Base-by-base conservation (phyloP, 2,329 filamentous ascomycete species). In the Calonectria hawksworthii region DNA sequence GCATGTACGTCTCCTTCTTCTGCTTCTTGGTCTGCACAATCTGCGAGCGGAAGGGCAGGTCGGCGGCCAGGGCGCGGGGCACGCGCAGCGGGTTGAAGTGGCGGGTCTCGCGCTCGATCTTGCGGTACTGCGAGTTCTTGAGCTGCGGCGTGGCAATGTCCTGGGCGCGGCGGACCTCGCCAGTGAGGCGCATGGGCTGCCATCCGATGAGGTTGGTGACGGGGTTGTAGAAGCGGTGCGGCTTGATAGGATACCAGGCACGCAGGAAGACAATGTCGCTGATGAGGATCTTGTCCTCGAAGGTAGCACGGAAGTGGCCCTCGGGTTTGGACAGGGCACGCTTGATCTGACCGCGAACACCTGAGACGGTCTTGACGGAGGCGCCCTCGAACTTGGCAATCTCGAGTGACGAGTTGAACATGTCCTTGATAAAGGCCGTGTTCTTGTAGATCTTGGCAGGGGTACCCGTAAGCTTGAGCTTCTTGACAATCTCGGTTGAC, bases 371-470 rank as follows among this genome's bases (percentile, higher is more conserved):
- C 83, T 96, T 95, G 87, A 99, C 96, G 71, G 95, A 93, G 13
- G 97, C 97, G 73, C 97, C 97, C 87, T 99, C 97, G 82, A 99
- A 99, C 84, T 99, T 99, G 82, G 97, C 96, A 78, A 99, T 97
- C 84, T 99, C 97, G 52, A 99, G 92, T 0, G 95, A 90, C 0
- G 94, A 93, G 83, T 92, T 96, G 90, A 99, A 99, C 97, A 99
- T 99, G 87, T 98, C 95, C 85, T 97, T 98, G 87, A 99, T 96
- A 84, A 99, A 99, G 50, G 97, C 96, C 0, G 97, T 99, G 88
- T 99, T 99, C 87, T 98, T 98, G 92, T 98, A 99, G 86, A 99
- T 98, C 88, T 99, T 99, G 90, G 97, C 98, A 1, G 97, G 96
- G 63, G 92, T 90, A 74, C 97, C 97, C 0, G 96, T 98, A 64